Conservation (phyloP, 2,329 filamentous ascomycete species). For the Myriosclerotinia curreyana region DNA sequence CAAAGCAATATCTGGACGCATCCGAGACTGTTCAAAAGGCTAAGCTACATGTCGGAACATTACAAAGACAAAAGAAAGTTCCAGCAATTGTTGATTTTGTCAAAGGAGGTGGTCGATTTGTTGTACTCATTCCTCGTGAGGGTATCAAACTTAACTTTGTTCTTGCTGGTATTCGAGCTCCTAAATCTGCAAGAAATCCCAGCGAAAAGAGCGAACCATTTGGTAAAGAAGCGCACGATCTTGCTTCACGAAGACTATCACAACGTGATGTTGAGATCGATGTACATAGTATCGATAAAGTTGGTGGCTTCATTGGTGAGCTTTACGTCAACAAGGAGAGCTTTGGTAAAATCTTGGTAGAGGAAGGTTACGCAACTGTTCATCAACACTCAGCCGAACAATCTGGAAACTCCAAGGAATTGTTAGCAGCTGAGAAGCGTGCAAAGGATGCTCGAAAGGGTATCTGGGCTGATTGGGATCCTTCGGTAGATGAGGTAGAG, state of each 20-base stretch:
- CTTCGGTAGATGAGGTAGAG: constrained; percentile 72
- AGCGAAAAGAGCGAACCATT: constrained; percentile 87
- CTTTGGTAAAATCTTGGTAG: constrained; percentile 88
- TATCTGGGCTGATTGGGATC: constrained; percentile 92
- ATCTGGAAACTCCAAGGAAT: constrained; percentile 81
- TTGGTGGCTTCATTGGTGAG: constrained; percentile 94
- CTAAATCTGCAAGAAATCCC: constrained; percentile 74
- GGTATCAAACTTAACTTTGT: constrained; percentile 94
- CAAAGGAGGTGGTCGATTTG: constrained; percentile 95
- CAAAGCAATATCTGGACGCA: constrained; percentile 80
- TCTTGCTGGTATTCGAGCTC: constrained; percentile 86
- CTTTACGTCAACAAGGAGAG: constrained; percentile 93
- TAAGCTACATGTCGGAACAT: constrained; percentile 83
- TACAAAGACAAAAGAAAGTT: constrained; percentile 88
- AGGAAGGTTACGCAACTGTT: constrained; percentile 89
- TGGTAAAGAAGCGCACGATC: constrained; percentile 88
- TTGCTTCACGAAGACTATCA: constrained; percentile 82
- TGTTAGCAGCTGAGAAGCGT: constrained; percentile 80
- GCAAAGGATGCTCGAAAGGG: constrained; percentile 88
- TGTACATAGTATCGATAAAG: constrained; percentile 91
- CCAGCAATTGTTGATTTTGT: constrained; percentile 95
- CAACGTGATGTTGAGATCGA: constrained; percentile 97
- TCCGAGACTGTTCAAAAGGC: constrained; percentile 93
- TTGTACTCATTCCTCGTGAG: constrained; percentile 85
- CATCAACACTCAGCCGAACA: constrained; percentile 96